Base-by-base conservation (phyloP, 345 rosid genomes). In the Aquilaria malaccensis region DNA sequence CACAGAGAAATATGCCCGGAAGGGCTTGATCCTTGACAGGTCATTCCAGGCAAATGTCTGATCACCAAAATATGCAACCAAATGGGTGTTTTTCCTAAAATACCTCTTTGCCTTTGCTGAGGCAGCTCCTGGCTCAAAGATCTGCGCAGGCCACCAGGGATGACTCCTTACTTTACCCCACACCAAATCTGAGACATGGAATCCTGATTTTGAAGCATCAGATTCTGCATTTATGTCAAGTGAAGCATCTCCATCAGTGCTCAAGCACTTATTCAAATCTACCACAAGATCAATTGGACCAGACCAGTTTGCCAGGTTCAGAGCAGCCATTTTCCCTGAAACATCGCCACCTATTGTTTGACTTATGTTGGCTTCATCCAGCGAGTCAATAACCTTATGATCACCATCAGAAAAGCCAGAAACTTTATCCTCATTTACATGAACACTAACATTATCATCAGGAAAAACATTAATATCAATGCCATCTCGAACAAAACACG, bases 121-220 rank as follows among this genome's bases (percentile, higher is more conserved):
- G 3, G 85, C 83, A 50, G 63, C 85, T 3, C 81, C 79, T 70
- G 64, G 58, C 62, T 82, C 85, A 76, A 83, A 75, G 61, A 85
- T 74, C 73, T 86, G 94, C 52, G 89, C 95, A 4, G 95, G 96
- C 96, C 98, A 89, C 98, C 98, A 92, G 0, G 95, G 96, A 76
- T 89, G 91, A 71, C 95, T 85, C 76, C 80, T 81, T 33, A 85
- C 91, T 71, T 92, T 91, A 54, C 84, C 96, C 98, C 98, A 92
- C 41, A 92, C 89, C 58, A 92, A 73, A 77, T 86, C 95, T 13
- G 78, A 66, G 10, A 58, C 81, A 72, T 75, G 46, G 37, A 81
- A 61, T 51, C 59, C 72, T 43, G 6, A 33, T 48, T 70, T 72
- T 1, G 50, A 51, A 32, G 64, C n/a, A 43, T 11, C 61, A 45